Evolutionary conservation across 2,329 filamentous ascomycete species (phyloP), one percentile per base, ranked within the genome.

Genomic region (Bipolaris zeicola): DNA sequence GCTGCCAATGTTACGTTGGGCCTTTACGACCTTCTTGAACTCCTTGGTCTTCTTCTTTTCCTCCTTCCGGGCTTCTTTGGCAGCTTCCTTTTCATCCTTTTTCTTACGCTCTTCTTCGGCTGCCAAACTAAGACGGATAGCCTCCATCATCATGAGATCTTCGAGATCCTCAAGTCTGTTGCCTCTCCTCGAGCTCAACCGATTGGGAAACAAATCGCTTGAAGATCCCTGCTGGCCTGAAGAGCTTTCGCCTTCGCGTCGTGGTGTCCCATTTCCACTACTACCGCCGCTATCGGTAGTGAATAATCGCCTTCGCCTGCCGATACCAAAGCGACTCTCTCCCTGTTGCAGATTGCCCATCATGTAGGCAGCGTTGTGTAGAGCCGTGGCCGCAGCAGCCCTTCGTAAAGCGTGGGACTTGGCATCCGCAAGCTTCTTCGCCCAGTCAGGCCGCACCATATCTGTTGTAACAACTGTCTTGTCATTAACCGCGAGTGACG

Each of bases 81-180:
- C 84, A 0, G 85, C 83, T 56, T 92, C 90, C 72, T 93, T 94
- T 48, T 95, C 91, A 46, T 90, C 88, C 69, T 91, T 95, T 44
- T 85, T 89, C 65, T 92, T 90, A n/a, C 94, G 85, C 39, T 98
- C 94, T 69, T 98, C 94, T 73, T 99, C 95, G 1, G 91, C 89
- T 0, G 90, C 92, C n/a, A 99, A 81, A 45, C 92, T 96, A 28
- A 96, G 77, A 37, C 95, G 84, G 45, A 99, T 96, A 0, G 95
- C 95, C 75, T 99, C 95, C 83, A 95, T 92, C 82, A 98, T 92
- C 95, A 99, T 99, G 81, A 99, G 90, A 46, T 96, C 94, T 73
- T 99, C 95, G 0, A 98, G 83, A 65, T 98, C 93, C 20, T 96
- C 91, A 71, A 96, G 86, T 28, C 91, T 64, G 46, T 72, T 83